A percentile compares a stretch with the other conserved stretches of the same genome.
phyloP scores from a whole-genome alignment of 306 rosid species.

The Neltuma alba region DNA sequence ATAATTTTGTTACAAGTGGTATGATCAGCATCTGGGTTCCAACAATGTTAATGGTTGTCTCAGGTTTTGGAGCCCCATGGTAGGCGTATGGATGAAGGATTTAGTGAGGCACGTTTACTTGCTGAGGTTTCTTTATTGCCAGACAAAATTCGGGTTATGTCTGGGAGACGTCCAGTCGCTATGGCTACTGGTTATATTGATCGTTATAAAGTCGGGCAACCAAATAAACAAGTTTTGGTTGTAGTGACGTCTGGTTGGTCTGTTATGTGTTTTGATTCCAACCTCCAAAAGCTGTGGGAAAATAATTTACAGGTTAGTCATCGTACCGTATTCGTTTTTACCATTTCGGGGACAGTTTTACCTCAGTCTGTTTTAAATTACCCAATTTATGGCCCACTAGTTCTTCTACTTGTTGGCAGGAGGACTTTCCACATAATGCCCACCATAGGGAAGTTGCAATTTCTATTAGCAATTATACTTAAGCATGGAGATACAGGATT shows the following conservation, averaged over 20 bases:
- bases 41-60: slow-evolving; percentile 19
- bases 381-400: slow-evolving; percentile 4
- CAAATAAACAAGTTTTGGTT: slow-evolving; percentile 80
- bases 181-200: slow-evolving; percentile 93
- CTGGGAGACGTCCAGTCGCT: slow-evolving; percentile 94
- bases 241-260: slow-evolving; percentile 98
- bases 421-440: slow-evolving; percentile 95
- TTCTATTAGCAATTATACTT: slow-evolving; percentile 83
- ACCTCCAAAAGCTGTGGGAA: slow-evolving; percentile 92
- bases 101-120: slow-evolving; percentile 81
- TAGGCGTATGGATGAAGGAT: slow-evolving; percentile 92
- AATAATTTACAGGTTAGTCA: slow-evolving; percentile 80
- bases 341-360: not conserved
- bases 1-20: slow-evolving; percentile 26
- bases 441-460: slow-evolving; percentile 94
- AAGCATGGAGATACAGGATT: slow-evolving; percentile 95
- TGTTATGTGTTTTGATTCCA: slow-evolving; percentile 96
- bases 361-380: not conserved
- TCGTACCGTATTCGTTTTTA: slow-evolving; percentile 21
- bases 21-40: slow-evolving; percentile 17
- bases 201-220: slow-evolving; percentile 66
- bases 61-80: slow-evolving; percentile 92
- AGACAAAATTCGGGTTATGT: slow-evolving; percentile 79
- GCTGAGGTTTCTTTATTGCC: slow-evolving; percentile 83
- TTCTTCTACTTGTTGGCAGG: slow-evolving; percentile 52